phyloP scores from a whole-genome alignment of 306 rosid genomes.

The Medicago ruthenica region DNA sequence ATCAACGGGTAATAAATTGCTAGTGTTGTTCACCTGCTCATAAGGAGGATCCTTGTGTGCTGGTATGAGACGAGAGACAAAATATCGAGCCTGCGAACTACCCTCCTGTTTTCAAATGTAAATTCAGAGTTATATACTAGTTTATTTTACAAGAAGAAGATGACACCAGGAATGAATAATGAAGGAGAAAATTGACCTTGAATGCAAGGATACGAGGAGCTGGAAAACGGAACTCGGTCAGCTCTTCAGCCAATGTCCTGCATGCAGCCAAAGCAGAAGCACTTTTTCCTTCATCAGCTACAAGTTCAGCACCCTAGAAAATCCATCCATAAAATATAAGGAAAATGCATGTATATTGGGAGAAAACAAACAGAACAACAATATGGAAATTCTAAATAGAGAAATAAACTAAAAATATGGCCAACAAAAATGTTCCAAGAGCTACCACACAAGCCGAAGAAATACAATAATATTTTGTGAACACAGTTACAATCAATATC shows the following conservation, averaged over 20 bases:
- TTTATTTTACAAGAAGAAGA: conserved; percentile 35
- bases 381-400: conserved; percentile 21
- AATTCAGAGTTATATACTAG: conserved; percentile 35
- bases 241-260: conserved; percentile 97
- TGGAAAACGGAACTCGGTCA: conserved; percentile 87
- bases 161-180: not conserved
- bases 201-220: conserved; percentile 98
- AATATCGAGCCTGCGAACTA: conserved; percentile 95
- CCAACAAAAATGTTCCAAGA: not conserved
- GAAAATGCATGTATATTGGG: not conserved
- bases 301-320: conserved; percentile 90
- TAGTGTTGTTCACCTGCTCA: conserved; percentile 77
- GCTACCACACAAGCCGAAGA: conserved; percentile 2
- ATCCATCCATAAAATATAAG: conserved; percentile 43
- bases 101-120: conserved; percentile 80
- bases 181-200: conserved; percentile 60
- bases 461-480: not conserved
- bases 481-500: not conserved
- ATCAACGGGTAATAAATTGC: not conserved
- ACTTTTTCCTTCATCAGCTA: conserved; percentile 87
- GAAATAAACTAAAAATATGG: conserved; percentile 12
- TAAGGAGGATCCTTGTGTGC: conserved; percentile 99
- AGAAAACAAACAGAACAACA: conserved; percentile 24
- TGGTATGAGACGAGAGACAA: conserved; percentile 91
- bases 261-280: conserved; percentile 98